Base-by-base conservation (phyloP, 225 moss, liverwort and hornwort species). In the Anthoceros angustus region DNA sequence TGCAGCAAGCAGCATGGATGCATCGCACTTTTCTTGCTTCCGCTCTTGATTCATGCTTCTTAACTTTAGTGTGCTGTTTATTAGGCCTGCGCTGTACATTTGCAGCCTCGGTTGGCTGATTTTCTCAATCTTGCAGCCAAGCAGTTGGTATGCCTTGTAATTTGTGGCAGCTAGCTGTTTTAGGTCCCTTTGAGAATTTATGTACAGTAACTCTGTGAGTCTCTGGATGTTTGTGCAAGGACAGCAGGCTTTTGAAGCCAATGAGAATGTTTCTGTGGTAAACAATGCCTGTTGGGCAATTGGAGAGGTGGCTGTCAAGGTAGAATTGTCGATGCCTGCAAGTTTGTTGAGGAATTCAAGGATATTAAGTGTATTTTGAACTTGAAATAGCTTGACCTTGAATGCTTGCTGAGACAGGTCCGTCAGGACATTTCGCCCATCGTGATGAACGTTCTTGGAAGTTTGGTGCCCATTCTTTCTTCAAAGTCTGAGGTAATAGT, bases 231-330 rank as follows among this genome's bases (percentile, higher is more conserved):
- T 32, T 32, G 42, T 67, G 77, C 63, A 63, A 70, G 77, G 73
- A 69, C 78, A 80, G 80, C 90, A 94, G 94, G 90, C 86, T 71
- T 81, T 81, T 72, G 87, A 85, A 77, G 90, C 79, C n/a, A 94
- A 86, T 69, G 94, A 94, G 46, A 94, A 94, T 78, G 94, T 94
- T 25, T 94, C 94, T 38, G 94, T 95, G 20, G 94, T 90, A 41
- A 95, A 95, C 80, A 95, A 95, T 78, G 94, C 94, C 45, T 95
- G 94, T 78, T 95, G 94, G 94, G 94, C 94, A 65, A 95, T 95
- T 67, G 94, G 94, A 73, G 94, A 95, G 85, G 90, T 95, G 72
- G 94, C 94, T 66, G 83, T 95, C 42, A 90, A 95, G 90, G 94
- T 48, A 12, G 18, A 12, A 48, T 48, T 48, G 2, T 48, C 1